Conservation (phyloP, 1,284 basidiomycete genomes). For the Sutorius eximius region DNA sequence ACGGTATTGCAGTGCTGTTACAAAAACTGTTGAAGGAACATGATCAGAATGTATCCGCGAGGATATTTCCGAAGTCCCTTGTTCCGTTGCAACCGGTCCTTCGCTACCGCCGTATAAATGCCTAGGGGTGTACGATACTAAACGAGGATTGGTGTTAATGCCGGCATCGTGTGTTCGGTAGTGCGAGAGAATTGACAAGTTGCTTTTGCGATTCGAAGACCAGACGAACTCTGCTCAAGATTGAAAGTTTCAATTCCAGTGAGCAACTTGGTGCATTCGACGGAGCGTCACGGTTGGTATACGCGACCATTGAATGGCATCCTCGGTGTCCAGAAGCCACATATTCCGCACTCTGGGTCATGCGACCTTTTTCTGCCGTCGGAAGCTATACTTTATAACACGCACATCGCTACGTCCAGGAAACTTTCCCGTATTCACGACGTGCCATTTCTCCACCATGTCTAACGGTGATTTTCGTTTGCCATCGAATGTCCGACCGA, state of each 20-base stretch:
- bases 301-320: constrained; percentile 13
- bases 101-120: constrained; percentile 5
- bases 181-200: neutral
- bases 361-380: neutral
- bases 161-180: neutral
- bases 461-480: constrained; percentile 59
- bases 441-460: constrained; percentile 17
- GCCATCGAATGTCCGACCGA: constrained; percentile 71
- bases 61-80: constrained; percentile 39
- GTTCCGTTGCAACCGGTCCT: constrained; percentile 26
- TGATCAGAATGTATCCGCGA: constrained; percentile 37
- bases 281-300: no score
- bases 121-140: neutral
- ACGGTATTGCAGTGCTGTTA: constrained; percentile 29
- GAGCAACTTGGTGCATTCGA: neutral
- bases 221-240: neutral
- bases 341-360: constrained; percentile 4
- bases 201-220: neutral
- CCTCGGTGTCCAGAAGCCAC: constrained; percentile 4
- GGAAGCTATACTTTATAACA: neutral
- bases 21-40: constrained; percentile 37
- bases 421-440: constrained; percentile 7
- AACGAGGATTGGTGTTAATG: neutral
- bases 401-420: constrained; percentile 1
- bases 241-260: neutral